Percentiles rank a stretch among this genome's conserved stretches.
Evolutionary conservation across 805 yeast genomes (phyloP).

Genomic region (Kodamaea kakaduensis): DNA sequence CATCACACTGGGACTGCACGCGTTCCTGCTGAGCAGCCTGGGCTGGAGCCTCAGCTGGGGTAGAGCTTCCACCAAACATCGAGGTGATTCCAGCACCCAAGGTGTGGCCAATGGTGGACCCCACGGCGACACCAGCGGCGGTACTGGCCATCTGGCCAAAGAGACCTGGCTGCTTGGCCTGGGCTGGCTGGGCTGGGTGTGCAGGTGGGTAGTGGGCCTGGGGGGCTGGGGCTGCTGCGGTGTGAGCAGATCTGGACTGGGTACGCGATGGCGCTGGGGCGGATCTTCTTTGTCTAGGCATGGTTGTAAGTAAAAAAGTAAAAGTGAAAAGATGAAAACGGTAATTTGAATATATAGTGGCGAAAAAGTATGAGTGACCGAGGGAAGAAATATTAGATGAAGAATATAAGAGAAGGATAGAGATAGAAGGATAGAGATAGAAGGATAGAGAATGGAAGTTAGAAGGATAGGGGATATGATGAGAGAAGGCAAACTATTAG

Average conservation of each 20-base stretch:
- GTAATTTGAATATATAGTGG: too few species aligned
- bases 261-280: slow-evolving; percentile 44
- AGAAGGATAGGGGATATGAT: too few species aligned
- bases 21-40: slow-evolving; percentile 44
- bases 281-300: slow-evolving; percentile 54
- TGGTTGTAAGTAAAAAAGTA: too few species aligned
- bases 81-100: slow-evolving; percentile 90
- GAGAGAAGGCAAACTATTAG: too few species aligned
- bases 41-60: slow-evolving; percentile 46
- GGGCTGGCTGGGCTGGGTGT: slow-evolving; percentile 41
- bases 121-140: slow-evolving; percentile 99
- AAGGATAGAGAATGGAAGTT: too few species aligned
- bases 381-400: background rate
- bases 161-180: slow-evolving; percentile 71
- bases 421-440: too few species aligned
- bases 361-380: too few species aligned
- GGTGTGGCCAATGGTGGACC: slow-evolving; percentile 96
- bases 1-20: slow-evolving; percentile 66
- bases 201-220: slow-evolving; percentile 32
- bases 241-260: slow-evolving; percentile 68
- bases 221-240: slow-evolving; percentile 54
- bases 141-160: slow-evolving; percentile 98
- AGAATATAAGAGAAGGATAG: too few species aligned
- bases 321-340: too few species aligned
- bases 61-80: slow-evolving; percentile 77